A percentile compares a stretch with the other conserved stretches of the same genome.
phyloP scores from a whole-genome alignment of 1,284 basidiomycete species.

The Neonothopanus nambi region DNA sequence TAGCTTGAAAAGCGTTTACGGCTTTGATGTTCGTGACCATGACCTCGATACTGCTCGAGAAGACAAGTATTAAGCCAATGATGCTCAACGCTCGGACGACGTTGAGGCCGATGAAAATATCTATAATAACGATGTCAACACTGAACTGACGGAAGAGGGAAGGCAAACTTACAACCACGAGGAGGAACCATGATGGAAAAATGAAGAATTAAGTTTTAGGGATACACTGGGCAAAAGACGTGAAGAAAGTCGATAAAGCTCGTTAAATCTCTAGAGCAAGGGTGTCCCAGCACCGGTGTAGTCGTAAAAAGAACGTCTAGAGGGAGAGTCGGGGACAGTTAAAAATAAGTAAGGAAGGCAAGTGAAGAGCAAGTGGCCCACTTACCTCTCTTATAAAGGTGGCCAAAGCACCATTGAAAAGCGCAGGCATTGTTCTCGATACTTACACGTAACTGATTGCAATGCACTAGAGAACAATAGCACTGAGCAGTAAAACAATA shows the following conservation, averaged over 20 bases:
- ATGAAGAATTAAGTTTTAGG: neutral
- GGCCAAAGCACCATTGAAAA: too few species aligned
- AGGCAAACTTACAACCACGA: slow-evolving; percentile 45
- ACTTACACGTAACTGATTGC: too few species aligned
- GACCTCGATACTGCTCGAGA: slow-evolving; percentile 76
- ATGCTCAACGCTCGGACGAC: slow-evolving; percentile 75
- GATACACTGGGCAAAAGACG: slow-evolving; percentile 4
- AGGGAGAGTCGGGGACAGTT: too few species aligned
- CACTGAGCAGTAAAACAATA: too few species aligned
- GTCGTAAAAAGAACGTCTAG: slow-evolving; percentile 14
- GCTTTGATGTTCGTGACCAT: slow-evolving; percentile 82
- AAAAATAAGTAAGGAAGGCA: too few species aligned
- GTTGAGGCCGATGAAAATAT: slow-evolving; percentile 79
- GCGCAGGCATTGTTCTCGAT: too few species aligned
- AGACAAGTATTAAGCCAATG: slow-evolving; percentile 72
- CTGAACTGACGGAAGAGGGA: neutral
- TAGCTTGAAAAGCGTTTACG: slow-evolving; percentile 60
- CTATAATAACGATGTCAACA: slow-evolving; percentile 31
- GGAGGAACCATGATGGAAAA: slow-evolving; percentile 43
- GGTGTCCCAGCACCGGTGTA: slow-evolving; percentile 19
- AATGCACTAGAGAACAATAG: too few species aligned
- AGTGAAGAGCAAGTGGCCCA: too few species aligned
- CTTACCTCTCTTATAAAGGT: too few species aligned
- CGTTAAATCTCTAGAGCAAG: neutral
- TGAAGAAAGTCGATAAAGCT: slow-evolving; percentile 11